Evolutionary conservation across 768 basidiomycete species (phyloP), one percentile per base, ranked within the genome.

Genomic region (Boletus tylopilopsis): DNA sequence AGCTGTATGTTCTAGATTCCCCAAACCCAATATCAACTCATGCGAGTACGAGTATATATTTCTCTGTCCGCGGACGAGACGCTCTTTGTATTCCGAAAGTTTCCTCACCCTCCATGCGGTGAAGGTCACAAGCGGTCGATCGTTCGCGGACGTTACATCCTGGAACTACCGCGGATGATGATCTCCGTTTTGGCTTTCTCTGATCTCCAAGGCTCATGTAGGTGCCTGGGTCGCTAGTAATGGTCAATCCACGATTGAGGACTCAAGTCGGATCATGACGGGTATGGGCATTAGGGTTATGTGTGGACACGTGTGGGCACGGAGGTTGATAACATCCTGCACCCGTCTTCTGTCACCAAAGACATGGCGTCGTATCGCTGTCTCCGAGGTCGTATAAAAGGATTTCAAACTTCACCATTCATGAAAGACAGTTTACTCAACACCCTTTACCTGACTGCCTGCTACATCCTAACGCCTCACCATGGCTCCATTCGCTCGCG

Each of bases 401-500:
- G 43, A 36, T 19, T 30, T 24, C 30, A 32, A n/a, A 41, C n/a
- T 5, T 37, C 15, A 11, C 19, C 22, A 40, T 6, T 24, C 9
- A 19, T 13, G 27, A 19, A 24, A 32, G 36, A 25, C 53, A 44
- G 15, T 30, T 21, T 40, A 40, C 6, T 22, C 10, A 8, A 42
- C 42, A 33, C 25, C 11, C 27, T 7, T 8, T 13, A 10, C 36
- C 8, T 54, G n/a, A 24, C 21, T 27, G 2, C 33, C 45, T 34
- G 33, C 33, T 30, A 34, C 33, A 13, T 32, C 23, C 4, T 3
- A 10, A 18, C 49, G 19, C 21, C 3, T 48, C 36, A 22, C 44
- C 37, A 82, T 84, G 80, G 75, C 77, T 42, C 63, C 76, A 50
- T 49, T 71, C 30, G 41, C 57, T 27, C 74, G 81, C 19, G 74